A percentile compares a stretch with the other conserved stretches of the same genome.
Evolutionary conservation across 129 eudicot genomes (phyloP).

Genomic region (Artemisia tridentata): DNA sequence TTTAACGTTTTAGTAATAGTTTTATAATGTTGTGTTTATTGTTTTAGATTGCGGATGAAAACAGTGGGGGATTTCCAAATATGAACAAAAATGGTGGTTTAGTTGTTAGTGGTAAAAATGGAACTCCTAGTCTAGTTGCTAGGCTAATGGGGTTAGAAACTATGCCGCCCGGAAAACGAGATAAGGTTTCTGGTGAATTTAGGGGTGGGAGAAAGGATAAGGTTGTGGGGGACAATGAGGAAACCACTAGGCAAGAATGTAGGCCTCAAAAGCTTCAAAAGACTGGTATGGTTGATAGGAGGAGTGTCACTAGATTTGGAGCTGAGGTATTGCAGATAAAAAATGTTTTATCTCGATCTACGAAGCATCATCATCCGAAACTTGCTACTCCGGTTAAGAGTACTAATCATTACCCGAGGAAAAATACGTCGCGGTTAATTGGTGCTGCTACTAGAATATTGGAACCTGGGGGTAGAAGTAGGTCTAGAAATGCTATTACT

Average conservation of each 20-base stretch:
- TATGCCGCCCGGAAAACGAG: slow-evolving; percentile 53
- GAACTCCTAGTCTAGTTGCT: slow-evolving; percentile 81
- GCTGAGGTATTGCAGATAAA: slow-evolving; percentile 65
- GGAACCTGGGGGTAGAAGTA: slow-evolving; percentile 66
- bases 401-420: slow-evolving; percentile 43
- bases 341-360: slow-evolving; percentile 64
- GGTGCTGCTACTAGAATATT: slow-evolving; percentile 79
- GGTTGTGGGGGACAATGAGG: slow-evolving; percentile 26
- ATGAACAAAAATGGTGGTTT: slow-evolving; percentile 43
- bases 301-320: slow-evolving; percentile 51
- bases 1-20: not conserved
- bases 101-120: slow-evolving; percentile 39
- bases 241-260: slow-evolving; percentile 37
- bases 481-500: slow-evolving; percentile 49
- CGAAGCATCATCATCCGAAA: slow-evolving; percentile 54
- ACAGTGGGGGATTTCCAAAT: slow-evolving; percentile 61
- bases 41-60: slow-evolving; percentile 73
- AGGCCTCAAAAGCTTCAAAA: slow-evolving; percentile 88
- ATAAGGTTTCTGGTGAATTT: slow-evolving; percentile 26
- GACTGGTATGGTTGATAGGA: slow-evolving; percentile 51
- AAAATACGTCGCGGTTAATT: slow-evolving; percentile 53
- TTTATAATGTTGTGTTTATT: not conserved
- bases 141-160: slow-evolving; percentile 94
- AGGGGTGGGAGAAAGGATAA: slow-evolving; percentile 27
- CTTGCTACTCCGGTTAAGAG: slow-evolving; percentile 67